These are phyloP conservation scores for Imleria badia DNA, from an alignment of 768 basidiomycete species.

Conservation along the genomic window DNA sequence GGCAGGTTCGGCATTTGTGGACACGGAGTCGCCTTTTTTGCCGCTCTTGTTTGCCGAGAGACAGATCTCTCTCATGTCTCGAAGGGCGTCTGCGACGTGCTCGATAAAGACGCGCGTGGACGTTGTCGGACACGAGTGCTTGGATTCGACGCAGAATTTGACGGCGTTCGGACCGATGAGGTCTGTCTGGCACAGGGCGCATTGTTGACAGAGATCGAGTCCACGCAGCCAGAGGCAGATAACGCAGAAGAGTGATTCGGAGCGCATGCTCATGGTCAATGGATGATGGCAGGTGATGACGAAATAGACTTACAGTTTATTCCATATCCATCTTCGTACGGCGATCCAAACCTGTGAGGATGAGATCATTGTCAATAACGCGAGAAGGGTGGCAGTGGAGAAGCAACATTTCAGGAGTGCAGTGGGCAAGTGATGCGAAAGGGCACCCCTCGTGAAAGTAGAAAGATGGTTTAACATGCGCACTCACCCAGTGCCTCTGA, in stretches of 20 bases:
- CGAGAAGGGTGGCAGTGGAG: not conserved
- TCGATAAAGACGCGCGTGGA: constrained; percentile 69
- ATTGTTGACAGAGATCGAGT: too few relatives aligned
- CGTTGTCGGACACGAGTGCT: constrained; percentile 64
- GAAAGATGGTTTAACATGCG: not conserved
- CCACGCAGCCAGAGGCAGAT: too few relatives aligned
- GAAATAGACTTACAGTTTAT: constrained; percentile 71
- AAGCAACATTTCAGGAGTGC: not conserved
- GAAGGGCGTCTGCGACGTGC: constrained; percentile 58
- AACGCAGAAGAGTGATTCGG: not conserved
- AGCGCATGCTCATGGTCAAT: not conserved
- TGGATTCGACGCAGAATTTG: constrained; percentile 94
- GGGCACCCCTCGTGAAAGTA: not conserved
- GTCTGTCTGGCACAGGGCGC: constrained; percentile 39
- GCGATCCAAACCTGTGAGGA: constrained; percentile 65
- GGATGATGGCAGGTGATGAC: not conserved
- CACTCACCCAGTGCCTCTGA: constrained; percentile 81
- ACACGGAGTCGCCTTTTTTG: constrained; percentile 4
- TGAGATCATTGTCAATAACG: constrained; percentile 6
- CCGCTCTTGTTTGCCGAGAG: constrained; percentile 5
- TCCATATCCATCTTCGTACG: constrained; percentile 86
- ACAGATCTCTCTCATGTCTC: constrained; percentile 67
- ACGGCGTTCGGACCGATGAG: constrained; percentile 74
- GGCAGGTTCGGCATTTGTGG: not conserved
- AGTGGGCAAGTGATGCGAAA: not conserved